Conservation (phyloP, 2,329 filamentous ascomycete species). For the Lachnellula suecica region DNA sequence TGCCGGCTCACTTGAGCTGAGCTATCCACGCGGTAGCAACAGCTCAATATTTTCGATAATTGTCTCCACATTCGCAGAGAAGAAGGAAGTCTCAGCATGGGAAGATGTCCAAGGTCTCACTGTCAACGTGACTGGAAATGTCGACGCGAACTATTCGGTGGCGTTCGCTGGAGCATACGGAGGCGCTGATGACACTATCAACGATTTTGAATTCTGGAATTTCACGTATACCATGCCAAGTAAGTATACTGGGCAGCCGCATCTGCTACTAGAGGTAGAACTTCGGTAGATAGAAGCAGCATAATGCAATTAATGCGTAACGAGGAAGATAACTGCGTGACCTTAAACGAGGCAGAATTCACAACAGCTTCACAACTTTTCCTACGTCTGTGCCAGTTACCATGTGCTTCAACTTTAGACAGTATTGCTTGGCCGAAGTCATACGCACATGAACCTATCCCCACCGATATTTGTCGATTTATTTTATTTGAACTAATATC, state of each 20-base stretch:
- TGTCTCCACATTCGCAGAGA: conserved; percentile 45
- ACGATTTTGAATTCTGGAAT: conserved; percentile 49
- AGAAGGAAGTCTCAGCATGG: conserved; percentile 45
- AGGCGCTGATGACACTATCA: conserved; percentile 35
- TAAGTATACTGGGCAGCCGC: conserved; percentile 26
- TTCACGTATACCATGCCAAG: conserved; percentile 42
- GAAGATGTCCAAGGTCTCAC: conserved; percentile 47
- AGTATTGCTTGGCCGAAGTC: too few relatives aligned
- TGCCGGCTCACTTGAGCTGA: conserved; percentile 44
- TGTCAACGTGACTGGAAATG: conserved; percentile 39
- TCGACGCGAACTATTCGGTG: conserved; percentile 17
- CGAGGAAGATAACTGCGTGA: too few relatives aligned
- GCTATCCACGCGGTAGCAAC: conserved; percentile 52
- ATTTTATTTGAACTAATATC: too few relatives aligned
- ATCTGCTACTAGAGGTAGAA: conserved; percentile 18
- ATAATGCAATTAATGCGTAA: too few relatives aligned
- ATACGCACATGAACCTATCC: too few relatives aligned
- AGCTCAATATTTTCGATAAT: conserved; percentile 50
- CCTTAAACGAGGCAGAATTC: too few relatives aligned
- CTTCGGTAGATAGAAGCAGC: conserved; percentile 17
- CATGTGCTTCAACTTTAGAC: too few relatives aligned
- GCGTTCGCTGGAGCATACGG: conserved; percentile 29
- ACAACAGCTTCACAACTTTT: too few relatives aligned
- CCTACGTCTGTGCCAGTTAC: too few relatives aligned
- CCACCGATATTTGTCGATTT: too few relatives aligned